phyloP scores from a whole-genome alignment of 1,139 yeast genomes.

The Saccharomyces pastorianus region DNA sequence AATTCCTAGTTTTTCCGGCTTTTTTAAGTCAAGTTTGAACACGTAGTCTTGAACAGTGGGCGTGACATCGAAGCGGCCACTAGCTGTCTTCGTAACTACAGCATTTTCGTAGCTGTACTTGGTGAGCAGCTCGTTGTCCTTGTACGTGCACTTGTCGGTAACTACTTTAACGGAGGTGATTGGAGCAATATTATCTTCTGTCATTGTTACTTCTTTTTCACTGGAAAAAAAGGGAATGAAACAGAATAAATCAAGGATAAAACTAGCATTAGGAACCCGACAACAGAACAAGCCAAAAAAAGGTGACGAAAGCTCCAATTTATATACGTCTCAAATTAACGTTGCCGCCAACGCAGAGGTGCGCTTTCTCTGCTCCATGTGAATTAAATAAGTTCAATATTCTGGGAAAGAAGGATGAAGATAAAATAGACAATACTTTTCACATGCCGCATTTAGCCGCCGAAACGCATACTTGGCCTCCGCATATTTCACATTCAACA shows the following conservation, averaged over 20 bases:
- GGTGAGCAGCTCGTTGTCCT: constrained; percentile 53
- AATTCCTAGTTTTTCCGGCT: constrained; percentile 73
- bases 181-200: constrained; percentile 3
- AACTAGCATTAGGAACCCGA: background rate
- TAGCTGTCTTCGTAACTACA: constrained; percentile 32
- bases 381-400: background rate
- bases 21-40: constrained; percentile 74
- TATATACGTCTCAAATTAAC: background rate
- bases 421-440: background rate
- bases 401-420: background rate
- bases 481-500: background rate
- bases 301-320: background rate
- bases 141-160: constrained; percentile 51
- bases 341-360: background rate
- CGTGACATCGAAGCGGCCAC: constrained; percentile 44
- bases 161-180: constrained; percentile 44
- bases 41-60: constrained; percentile 71
- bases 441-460: constrained; percentile 1
- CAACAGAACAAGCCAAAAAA: background rate
- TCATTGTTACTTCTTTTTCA: constrained; percentile 2
- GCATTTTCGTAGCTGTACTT: constrained; percentile 68
- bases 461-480: background rate
- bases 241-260: background rate
- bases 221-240: background rate
- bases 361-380: background rate